These are phyloP conservation scores for Pseudevernia furfuracea DNA, from an alignment of 495 filamentous ascomycete genomes.

Conservation along the genomic window DNA sequence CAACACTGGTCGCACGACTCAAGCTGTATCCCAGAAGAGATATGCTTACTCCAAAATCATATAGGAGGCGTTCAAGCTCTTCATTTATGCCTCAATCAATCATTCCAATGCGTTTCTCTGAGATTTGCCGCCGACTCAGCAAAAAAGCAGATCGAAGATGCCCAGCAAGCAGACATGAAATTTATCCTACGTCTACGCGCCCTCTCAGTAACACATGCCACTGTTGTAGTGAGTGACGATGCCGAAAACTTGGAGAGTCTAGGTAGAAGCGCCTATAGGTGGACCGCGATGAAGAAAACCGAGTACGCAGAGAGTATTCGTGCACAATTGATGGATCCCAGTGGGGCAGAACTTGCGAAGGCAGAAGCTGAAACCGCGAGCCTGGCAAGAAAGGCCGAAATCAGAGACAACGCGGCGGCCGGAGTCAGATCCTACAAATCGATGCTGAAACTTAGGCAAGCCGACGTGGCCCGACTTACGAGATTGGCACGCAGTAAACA, in stretches of 20 bases:
- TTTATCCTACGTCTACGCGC: neutral
- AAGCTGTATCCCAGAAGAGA: too few species aligned
- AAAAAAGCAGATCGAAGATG: neutral
- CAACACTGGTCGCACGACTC: too few species aligned
- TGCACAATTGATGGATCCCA: neutral
- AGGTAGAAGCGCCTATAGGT: neutral
- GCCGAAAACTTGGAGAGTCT: neutral
- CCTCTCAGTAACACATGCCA: neutral
- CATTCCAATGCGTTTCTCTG: neutral
- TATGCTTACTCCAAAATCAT: too few species aligned
- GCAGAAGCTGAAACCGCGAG: neutral
- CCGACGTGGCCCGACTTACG: neutral
- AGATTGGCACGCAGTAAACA: neutral
- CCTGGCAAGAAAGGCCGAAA: neutral
- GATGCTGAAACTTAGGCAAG: neutral
- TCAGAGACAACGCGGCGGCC: neutral
- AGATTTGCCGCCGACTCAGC: neutral
- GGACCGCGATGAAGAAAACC: neutral
- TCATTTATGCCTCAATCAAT: neutral
- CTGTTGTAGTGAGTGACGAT: neutral
- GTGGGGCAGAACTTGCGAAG: neutral
- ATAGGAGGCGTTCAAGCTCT: neutral
- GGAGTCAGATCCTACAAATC: neutral
- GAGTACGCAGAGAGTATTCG: slow-evolving; percentile 2
- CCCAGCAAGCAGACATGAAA: neutral